Percentiles rank a stretch among this genome's conserved stretches.
Conservation (phyloP, 192 early-diverging fungal genomes). For the Allomyces macrogynus region DNA sequence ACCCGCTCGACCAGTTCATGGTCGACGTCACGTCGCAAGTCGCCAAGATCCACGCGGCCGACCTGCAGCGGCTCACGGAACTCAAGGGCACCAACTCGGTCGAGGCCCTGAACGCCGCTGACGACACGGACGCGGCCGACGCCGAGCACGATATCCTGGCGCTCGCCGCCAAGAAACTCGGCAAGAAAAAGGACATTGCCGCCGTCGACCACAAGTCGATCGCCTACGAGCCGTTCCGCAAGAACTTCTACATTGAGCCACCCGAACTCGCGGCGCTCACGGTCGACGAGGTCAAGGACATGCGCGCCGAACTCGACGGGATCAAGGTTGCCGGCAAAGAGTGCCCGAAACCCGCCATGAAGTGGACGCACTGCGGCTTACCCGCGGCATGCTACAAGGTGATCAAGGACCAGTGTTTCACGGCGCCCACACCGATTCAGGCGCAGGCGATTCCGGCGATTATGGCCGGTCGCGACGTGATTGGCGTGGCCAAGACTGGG, state of each 20-base stretch:
- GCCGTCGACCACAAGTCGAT: slow-evolving; percentile 68
- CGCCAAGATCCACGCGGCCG: slow-evolving; percentile 42
- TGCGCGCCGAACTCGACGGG: slow-evolving; percentile 69
- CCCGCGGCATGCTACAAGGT: slow-evolving; percentile 55
- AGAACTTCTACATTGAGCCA: slow-evolving; percentile 91
- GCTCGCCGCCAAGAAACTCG: slow-evolving; percentile 51
- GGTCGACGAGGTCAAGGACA: slow-evolving; percentile 56
- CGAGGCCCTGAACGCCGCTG: slow-evolving; percentile 17
- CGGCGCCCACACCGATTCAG: slow-evolving; percentile 73
- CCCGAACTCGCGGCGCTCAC: slow-evolving; percentile 68
- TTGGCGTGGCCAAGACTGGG: slow-evolving; percentile 88
- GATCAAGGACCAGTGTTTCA: slow-evolving; percentile 64
- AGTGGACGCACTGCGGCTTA: slow-evolving; percentile 93
- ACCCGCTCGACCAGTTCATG: slow-evolving; percentile 78
- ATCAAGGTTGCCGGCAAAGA: slow-evolving; percentile 75
- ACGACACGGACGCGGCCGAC: slow-evolving; percentile 7
- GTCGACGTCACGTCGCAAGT: slow-evolving; percentile 53
- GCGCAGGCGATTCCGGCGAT: slow-evolving; percentile 81
- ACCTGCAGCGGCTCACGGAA: slow-evolving; percentile 17
- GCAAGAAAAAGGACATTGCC: slow-evolving; percentile 79
- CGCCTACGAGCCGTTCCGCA: slow-evolving; percentile 68
- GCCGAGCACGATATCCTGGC: slow-evolving; percentile 20
- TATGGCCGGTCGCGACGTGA: slow-evolving; percentile 84
- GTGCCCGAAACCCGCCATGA: slow-evolving; percentile 80
- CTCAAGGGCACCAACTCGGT: slow-evolving; percentile 6